phyloP scores from a whole-genome alignment of 2,329 filamentous ascomycete species.

The Cordyceps pruinosa region DNA sequence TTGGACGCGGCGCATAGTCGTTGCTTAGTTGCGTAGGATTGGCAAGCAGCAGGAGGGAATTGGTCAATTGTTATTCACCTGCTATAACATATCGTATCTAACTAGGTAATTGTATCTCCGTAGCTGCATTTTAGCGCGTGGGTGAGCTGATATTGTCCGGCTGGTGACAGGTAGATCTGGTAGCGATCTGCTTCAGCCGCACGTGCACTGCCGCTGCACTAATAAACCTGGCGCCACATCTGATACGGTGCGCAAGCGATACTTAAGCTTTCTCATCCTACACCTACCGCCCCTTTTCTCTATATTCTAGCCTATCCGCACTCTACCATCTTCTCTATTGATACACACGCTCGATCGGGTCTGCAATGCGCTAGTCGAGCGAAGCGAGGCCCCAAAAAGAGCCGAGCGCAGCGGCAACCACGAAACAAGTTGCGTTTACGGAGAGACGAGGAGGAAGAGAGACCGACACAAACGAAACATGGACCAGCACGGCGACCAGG shows the following conservation, averaged over 20 bases:
- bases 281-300: background rate
- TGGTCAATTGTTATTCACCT: too few relatives aligned
- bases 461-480: constrained; percentile 9
- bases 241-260: background rate
- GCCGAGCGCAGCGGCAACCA: background rate
- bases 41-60: too few relatives aligned
- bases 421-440: background rate
- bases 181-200: constrained; percentile 1
- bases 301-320: background rate
- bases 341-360: too few relatives aligned
- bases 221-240: background rate
- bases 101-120: too few relatives aligned
- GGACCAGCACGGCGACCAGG: constrained; percentile 23
- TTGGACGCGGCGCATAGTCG: too few relatives aligned
- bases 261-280: background rate
- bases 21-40: too few relatives aligned
- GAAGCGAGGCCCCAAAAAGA: background rate
- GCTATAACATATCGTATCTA: too few relatives aligned
- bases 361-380: background rate
- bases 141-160: too few relatives aligned
- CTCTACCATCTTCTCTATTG: background rate
- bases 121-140: too few relatives aligned
- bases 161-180: too few relatives aligned
- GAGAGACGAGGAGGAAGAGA: too few relatives aligned
- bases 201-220: background rate